Percentiles rank a stretch among this genome's conserved stretches.
These are phyloP conservation scores for Arthrobotrys sphaeroides DNA, from an alignment of 2,329 filamentous ascomycete species.

Conservation along the genomic window DNA sequence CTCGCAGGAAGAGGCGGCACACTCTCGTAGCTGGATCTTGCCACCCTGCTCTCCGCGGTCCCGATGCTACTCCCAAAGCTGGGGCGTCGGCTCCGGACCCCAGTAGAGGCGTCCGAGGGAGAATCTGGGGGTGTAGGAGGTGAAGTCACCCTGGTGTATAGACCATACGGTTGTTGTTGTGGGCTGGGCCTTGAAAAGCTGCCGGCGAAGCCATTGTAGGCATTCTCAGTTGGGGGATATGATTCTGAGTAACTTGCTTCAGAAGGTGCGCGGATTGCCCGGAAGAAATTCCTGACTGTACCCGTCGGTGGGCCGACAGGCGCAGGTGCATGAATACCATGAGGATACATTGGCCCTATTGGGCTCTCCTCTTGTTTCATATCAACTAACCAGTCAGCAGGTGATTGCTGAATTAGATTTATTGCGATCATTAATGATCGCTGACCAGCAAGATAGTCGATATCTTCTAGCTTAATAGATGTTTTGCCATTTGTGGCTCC, in stretches of 20 bases:
- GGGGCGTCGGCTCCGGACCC: slow-evolving; percentile 16
- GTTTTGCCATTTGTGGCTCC: slow-evolving; percentile 18
- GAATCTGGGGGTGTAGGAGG: slow-evolving; percentile 44
- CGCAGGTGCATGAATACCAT: slow-evolving; percentile 23
- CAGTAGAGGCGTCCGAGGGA: slow-evolving; percentile 33
- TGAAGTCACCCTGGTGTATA: slow-evolving; percentile 14
- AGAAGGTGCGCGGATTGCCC: slow-evolving; percentile 28
- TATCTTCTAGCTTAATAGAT: slow-evolving; percentile 40
- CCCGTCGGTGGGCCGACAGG: slow-evolving; percentile 2
- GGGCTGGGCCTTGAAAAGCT: slow-evolving; percentile 40
- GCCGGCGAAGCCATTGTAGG: background rate
- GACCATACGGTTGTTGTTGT: slow-evolving; percentile 9
- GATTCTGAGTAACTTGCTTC: slow-evolving; percentile 24
- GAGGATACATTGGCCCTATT: background rate
- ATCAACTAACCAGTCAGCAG: slow-evolving; percentile 40
- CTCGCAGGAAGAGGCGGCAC: slow-evolving; percentile 8
- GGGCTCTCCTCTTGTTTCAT: slow-evolving; percentile 10
- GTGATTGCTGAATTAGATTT: slow-evolving; percentile 49
- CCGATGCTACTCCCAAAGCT: slow-evolving; percentile 29
- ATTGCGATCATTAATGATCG: slow-evolving; percentile 52
- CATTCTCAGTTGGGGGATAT: background rate
- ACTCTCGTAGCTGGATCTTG: slow-evolving; percentile 16
- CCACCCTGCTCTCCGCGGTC: background rate
- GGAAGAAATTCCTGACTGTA: slow-evolving; percentile 21
- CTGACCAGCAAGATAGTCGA: slow-evolving; percentile 45